Evolutionary conservation across 2,329 filamentous ascomycete species (phyloP).

Genomic region (Colletotrichum magnum): DNA sequence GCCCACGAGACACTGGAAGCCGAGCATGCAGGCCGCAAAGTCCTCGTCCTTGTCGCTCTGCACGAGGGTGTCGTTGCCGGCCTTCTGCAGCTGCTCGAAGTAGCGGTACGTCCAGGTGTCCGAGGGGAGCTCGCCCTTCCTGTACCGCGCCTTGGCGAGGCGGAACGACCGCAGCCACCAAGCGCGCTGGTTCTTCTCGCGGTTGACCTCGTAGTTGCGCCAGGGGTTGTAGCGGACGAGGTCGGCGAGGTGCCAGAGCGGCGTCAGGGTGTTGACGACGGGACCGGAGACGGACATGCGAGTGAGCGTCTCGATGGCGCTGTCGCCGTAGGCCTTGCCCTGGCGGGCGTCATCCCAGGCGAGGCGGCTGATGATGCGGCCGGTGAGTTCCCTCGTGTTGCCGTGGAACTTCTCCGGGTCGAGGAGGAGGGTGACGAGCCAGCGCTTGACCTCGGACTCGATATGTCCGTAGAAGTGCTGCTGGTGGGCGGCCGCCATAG

Average conservation of each 20-base stretch:
- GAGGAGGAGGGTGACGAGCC: slow-evolving; percentile 60
- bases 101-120: slow-evolving; percentile 66
- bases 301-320: slow-evolving; percentile 61
- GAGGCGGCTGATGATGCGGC: slow-evolving; percentile 64
- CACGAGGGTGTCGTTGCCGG: slow-evolving; percentile 56
- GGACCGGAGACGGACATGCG: slow-evolving; percentile 68
- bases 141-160: slow-evolving; percentile 57
- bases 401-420: slow-evolving; percentile 62
- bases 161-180: slow-evolving; percentile 63
- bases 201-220: slow-evolving; percentile 60
- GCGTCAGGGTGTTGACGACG: slow-evolving; percentile 64
- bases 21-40: slow-evolving; percentile 65
- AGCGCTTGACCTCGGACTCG: slow-evolving; percentile 61
- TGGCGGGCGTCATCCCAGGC: slow-evolving; percentile 65
- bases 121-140: slow-evolving; percentile 55
- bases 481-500: slow-evolving; percentile 58
- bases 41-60: slow-evolving; percentile 59
- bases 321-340: slow-evolving; percentile 60
- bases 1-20: slow-evolving; percentile 66
- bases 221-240: slow-evolving; percentile 59
- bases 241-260: slow-evolving; percentile 61
- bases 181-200: slow-evolving; percentile 58
- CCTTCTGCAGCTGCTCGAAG: slow-evolving; percentile 57
- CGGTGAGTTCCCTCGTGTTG: slow-evolving; percentile 64
- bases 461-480: slow-evolving; percentile 63